Evolutionary conservation across 257 asterid genomes (phyloP).

Genomic region (Solanum bukasovii): DNA sequence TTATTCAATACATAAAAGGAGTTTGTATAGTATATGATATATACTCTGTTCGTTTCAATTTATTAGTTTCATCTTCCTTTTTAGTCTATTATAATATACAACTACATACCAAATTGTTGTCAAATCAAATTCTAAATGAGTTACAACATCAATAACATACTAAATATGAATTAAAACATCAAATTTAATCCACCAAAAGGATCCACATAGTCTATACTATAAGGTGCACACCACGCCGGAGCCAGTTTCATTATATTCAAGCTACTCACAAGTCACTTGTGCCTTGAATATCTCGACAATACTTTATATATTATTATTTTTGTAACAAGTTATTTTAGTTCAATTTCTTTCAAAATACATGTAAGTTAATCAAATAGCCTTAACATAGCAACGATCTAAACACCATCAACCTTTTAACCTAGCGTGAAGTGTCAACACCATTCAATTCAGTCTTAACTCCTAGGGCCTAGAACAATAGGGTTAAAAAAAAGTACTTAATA

Average conservation of each 20-base stretch:
- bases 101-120: not conserved
- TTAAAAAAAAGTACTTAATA: too few species aligned
- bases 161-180: not conserved
- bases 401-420: not conserved
- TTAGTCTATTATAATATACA: not conserved
- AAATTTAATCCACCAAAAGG: not conserved
- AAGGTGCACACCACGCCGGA: not conserved
- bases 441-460: not conserved
- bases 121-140: not conserved
- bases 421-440: not conserved
- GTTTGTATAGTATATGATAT: not conserved
- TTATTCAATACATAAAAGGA: not conserved
- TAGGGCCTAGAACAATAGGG: not conserved
- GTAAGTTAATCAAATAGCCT: accelerated
- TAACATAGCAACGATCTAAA: not conserved
- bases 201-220: not conserved
- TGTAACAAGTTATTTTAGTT: accelerated
- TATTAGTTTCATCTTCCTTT: not conserved
- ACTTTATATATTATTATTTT: not conserved
- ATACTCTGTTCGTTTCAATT: not conserved
- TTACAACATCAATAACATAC: not conserved
- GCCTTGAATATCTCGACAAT: not conserved
- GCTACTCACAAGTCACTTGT: not conserved
- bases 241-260: too few species aligned
- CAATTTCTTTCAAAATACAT: not conserved